phyloP scores from a whole-genome alignment of 768 basidiomycete genomes.

The Tephrocybe rancida region DNA sequence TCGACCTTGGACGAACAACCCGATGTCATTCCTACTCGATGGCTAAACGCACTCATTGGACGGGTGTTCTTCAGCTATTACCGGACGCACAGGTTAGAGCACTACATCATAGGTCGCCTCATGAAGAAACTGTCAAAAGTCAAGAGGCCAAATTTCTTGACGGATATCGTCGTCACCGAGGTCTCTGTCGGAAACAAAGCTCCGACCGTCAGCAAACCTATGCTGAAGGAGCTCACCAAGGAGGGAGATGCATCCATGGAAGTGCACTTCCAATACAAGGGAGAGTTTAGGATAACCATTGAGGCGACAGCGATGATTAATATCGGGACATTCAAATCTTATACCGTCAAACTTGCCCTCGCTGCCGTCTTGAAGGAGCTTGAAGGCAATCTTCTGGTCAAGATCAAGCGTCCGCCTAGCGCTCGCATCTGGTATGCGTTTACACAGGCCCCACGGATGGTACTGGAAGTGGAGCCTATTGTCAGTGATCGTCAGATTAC shows the following conservation, averaged over 20 bases:
- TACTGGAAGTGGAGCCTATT: constrained; percentile 88
- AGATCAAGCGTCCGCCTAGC: constrained; percentile 93
- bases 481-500: constrained; percentile 95
- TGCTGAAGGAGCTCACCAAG: constrained; percentile 95
- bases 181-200: constrained; percentile 85
- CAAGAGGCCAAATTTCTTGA: constrained; percentile 84
- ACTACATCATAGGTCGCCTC: constrained; percentile 81
- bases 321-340: constrained; percentile 81
- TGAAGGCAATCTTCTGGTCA: constrained; percentile 88
- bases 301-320: constrained; percentile 89
- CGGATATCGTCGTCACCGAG: constrained; percentile 84
- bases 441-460: constrained; percentile 86
- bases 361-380: constrained; percentile 87
- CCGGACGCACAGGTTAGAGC: constrained; percentile 79
- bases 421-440: constrained; percentile 97
- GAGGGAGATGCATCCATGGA: constrained; percentile 94
- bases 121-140: constrained; percentile 95
- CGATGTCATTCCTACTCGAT: constrained; percentile 95
- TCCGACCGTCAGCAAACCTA: constrained; percentile 92
- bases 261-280: constrained; percentile 81
- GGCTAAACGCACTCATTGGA: constrained; percentile 94
- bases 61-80: constrained; percentile 93
- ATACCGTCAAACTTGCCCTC: constrained; percentile 86
- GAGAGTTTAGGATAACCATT: constrained; percentile 87
- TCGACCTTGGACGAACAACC: constrained; percentile 89